Conservation (phyloP, 2,329 filamentous ascomycete genomes). For the Trichoderma gracile region DNA sequence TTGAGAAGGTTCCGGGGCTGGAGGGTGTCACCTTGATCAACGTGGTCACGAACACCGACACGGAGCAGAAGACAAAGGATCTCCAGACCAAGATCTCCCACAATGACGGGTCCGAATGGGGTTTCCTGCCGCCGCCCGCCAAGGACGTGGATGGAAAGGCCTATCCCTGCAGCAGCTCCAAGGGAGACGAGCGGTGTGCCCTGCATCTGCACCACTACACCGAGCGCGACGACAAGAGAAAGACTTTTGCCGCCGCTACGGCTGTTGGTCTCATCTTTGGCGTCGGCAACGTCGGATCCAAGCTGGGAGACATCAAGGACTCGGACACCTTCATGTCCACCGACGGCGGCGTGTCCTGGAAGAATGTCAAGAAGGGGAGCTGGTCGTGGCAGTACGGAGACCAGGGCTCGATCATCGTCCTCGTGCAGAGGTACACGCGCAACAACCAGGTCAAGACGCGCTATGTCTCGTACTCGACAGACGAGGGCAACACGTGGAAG, state of each 20-base stretch:
- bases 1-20: slow-evolving; percentile 90
- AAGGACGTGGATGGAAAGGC: slow-evolving; percentile 70
- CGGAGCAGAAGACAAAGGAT: slow-evolving; percentile 77
- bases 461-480: slow-evolving; percentile 70
- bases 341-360: slow-evolving; percentile 91
- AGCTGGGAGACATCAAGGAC: slow-evolving; percentile 65
- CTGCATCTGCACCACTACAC: slow-evolving; percentile 96
- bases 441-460: slow-evolving; percentile 70
- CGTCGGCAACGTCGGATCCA: slow-evolving; percentile 81
- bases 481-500: slow-evolving; percentile 79
- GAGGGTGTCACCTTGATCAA: slow-evolving; percentile 91
- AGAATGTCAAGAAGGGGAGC: slow-evolving; percentile 77
- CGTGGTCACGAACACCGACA: slow-evolving; percentile 72
- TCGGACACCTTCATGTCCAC: slow-evolving; percentile 88
- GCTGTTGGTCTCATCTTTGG: slow-evolving; percentile 90
- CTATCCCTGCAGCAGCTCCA: slow-evolving; percentile 65
- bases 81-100: slow-evolving; percentile 92
- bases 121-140: slow-evolving; percentile 68
- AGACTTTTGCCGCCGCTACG: slow-evolving; percentile 84
- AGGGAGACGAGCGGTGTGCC: slow-evolving; percentile 68
- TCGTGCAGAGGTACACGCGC: slow-evolving; percentile 70
- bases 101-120: slow-evolving; percentile 92
- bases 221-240: slow-evolving; percentile 76
- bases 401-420: slow-evolving; percentile 87
- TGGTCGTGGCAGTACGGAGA: slow-evolving; percentile 97